Evolutionary conservation across 176 grass and related monocot species (phyloP).

Genomic region (Elymus sibiricus): DNA sequence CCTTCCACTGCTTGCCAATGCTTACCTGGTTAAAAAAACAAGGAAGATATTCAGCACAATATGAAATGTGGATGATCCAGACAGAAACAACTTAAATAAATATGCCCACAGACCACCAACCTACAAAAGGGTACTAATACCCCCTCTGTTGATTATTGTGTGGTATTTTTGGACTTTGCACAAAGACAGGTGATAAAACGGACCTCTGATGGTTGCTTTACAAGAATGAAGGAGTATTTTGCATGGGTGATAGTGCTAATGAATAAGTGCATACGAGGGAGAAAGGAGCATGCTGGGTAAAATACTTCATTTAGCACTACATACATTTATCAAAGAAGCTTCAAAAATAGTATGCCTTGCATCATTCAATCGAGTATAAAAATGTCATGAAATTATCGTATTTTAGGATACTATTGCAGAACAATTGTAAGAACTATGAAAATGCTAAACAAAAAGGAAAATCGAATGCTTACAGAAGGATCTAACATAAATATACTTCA

Average conservation of each 20-base stretch:
- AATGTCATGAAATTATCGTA: not conserved
- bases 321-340: not conserved
- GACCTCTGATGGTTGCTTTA: not conserved
- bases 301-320: not conserved
- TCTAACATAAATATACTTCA: not conserved
- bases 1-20: conserved; percentile 90
- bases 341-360: not conserved
- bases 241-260: not conserved
- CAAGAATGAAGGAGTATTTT: not conserved
- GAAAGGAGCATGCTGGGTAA: not conserved
- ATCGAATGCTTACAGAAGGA: not conserved
- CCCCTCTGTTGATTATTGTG: not conserved
- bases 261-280: not conserved
- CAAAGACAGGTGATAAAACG: not conserved
- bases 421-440: not conserved
- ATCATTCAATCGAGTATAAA: not conserved
- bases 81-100: not conserved
- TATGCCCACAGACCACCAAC: not conserved
- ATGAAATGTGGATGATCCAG: not conserved
- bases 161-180: not conserved
- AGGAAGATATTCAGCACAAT: not conserved
- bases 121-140: not conserved
- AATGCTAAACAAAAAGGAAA: not conserved
- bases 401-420: not conserved
- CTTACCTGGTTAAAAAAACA: conserved; percentile 38